A percentile compares a stretch with the other conserved stretches of the same genome.
Evolutionary conservation across 306 rosid species (phyloP).

Genomic region (Prunus fruticosa): DNA sequence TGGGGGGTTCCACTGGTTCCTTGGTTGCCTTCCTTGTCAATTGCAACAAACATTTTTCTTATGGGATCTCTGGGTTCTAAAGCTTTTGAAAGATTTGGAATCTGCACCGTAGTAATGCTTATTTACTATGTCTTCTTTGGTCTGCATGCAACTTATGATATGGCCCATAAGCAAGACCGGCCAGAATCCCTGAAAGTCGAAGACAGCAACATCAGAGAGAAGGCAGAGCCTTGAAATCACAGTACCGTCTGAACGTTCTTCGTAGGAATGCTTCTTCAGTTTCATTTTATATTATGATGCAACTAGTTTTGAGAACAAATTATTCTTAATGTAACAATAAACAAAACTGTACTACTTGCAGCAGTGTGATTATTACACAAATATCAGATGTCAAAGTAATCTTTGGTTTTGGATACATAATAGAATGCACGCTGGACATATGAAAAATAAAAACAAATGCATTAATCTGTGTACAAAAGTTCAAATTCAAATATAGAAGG

Average conservation of each 20-base stretch:
- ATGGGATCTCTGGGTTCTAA: conserved; percentile 57
- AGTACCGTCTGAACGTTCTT: background rate
- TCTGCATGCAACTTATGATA: conserved; percentile 77
- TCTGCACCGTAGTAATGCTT: conserved; percentile 60
- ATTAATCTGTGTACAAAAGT: background rate
- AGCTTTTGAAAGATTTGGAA: conserved; percentile 67
- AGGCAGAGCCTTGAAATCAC: conserved; percentile 37
- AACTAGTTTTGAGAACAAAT: background rate
- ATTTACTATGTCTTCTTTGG: conserved; percentile 67
- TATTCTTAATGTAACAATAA: background rate
- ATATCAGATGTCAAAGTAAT: background rate
- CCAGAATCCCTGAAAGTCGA: conserved; percentile 20
- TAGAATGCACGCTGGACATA: background rate
- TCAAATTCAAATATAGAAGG: background rate
- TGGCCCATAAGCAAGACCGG: conserved; percentile 55
- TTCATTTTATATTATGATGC: background rate
- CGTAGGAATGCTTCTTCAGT: background rate
- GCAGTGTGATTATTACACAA: background rate
- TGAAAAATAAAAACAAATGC: background rate
- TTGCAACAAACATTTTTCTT: conserved; percentile 65
- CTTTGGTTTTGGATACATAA: background rate
- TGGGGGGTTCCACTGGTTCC: conserved; percentile 93
- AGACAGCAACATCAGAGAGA: conserved; percentile 22
- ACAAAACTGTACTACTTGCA: conserved; percentile 3
- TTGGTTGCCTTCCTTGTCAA: conserved; percentile 77